Percentiles rank a stretch among this genome's conserved stretches.
These are phyloP conservation scores for Hepatocystis sp. DNA, from an alignment of 169 alveolate species.

Conservation along the genomic window DNA sequence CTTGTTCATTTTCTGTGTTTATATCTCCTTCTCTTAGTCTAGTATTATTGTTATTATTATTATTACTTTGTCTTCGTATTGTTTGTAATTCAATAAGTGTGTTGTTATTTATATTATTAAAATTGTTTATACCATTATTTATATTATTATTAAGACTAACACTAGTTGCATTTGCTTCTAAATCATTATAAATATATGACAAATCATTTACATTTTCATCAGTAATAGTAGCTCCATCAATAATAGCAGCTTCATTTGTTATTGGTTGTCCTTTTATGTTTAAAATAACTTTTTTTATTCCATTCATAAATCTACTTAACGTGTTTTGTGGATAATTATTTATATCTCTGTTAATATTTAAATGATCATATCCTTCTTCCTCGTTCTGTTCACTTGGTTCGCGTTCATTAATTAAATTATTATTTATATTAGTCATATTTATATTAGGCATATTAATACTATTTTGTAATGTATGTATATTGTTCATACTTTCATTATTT, in stretches of 20 bases:
- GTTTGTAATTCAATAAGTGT: too few species aligned
- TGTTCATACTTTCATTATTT: neutral
- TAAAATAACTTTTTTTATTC: slow-evolving; percentile 17
- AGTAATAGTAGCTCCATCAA: slow-evolving; percentile 10
- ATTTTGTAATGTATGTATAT: too few species aligned
- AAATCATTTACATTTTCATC: neutral
- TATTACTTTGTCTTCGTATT: too few species aligned
- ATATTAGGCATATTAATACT: too few species aligned
- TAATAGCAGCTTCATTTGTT: slow-evolving; percentile 24
- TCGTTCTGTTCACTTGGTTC: neutral
- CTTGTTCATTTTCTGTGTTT: neutral
- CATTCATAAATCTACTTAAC: slow-evolving; percentile 15
- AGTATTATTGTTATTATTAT: neutral
- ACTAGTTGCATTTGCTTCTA: neutral
- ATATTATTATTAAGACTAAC: neutral
- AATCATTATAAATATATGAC: too few species aligned
- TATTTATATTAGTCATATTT: too few species aligned
- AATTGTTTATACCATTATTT: too few species aligned
- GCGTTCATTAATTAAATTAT: too few species aligned
- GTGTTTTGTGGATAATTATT: neutral
- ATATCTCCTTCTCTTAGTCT: neutral
- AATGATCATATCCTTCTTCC: neutral
- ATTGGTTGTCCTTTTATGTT: slow-evolving; percentile 67
- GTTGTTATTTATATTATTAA: too few species aligned
- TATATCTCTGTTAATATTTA: neutral